Conservation (phyloP, 306 rosid genomes). For the Abrus pulchellus region DNA sequence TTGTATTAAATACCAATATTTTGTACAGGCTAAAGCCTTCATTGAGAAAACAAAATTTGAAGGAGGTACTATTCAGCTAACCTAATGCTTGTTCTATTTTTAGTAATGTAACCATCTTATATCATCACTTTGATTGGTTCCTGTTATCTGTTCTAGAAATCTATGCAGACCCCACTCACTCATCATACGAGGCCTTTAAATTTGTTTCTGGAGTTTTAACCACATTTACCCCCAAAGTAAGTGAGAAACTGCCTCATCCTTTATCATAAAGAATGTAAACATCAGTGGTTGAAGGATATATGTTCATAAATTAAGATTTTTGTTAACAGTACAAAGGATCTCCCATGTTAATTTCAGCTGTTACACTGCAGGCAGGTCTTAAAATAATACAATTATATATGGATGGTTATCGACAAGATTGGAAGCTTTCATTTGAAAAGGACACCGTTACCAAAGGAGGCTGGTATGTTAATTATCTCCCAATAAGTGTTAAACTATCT, state of each 20-base stretch:
- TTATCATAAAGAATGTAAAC: neutral
- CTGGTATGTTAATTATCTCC: slow-evolving; percentile 65
- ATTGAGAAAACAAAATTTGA: slow-evolving; percentile 77
- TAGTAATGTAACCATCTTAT: slow-evolving; percentile 30
- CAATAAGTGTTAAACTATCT: slow-evolving; percentile 1
- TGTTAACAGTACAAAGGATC: slow-evolving; percentile 6
- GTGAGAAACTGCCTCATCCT: slow-evolving; percentile 28
- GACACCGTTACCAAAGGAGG: slow-evolving; percentile 84
- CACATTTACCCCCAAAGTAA: slow-evolving; percentile 91
- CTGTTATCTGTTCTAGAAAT: slow-evolving; percentile 69
- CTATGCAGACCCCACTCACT: slow-evolving; percentile 83
- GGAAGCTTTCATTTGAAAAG: slow-evolving; percentile 89
- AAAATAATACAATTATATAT: slow-evolving; percentile 78
- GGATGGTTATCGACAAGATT: slow-evolving; percentile 97
- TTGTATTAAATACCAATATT: slow-evolving; percentile 36
- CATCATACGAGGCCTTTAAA: slow-evolving; percentile 79
- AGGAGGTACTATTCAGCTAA: slow-evolving; percentile 74
- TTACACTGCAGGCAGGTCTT: slow-evolving; percentile 77
- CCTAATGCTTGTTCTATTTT: slow-evolving; percentile 29
- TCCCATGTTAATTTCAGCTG: slow-evolving; percentile 45
- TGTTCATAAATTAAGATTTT: slow-evolving; percentile 37
- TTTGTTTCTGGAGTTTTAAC: slow-evolving; percentile 83
- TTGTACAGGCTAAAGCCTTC: slow-evolving; percentile 77
- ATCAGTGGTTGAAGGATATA: neutral
- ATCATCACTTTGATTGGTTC: slow-evolving; percentile 43